Conservation (phyloP, 169 alveolate genomes). For the Plasmodium vivax region DNA sequence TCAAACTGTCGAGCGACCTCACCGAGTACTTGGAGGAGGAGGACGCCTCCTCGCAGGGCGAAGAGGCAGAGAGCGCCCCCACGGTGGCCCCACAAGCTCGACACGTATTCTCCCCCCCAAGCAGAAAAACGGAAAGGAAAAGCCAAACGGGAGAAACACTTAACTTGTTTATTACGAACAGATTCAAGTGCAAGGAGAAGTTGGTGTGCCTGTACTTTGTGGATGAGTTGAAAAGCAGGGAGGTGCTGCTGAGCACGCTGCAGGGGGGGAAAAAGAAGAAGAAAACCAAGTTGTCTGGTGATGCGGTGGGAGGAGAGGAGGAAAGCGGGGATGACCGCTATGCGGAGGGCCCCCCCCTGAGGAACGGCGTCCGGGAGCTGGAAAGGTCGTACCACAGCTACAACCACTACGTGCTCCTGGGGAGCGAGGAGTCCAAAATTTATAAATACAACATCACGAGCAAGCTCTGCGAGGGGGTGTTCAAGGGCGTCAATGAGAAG, state of each 20-base stretch:
- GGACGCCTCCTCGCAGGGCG: not conserved
- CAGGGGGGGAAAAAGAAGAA: not conserved
- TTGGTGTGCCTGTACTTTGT: constrained; percentile 28
- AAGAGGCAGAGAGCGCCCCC: not conserved
- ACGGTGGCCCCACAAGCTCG: not conserved
- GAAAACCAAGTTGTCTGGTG: constrained; percentile 5
- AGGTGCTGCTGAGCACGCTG: not conserved
- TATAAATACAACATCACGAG: constrained; percentile 31
- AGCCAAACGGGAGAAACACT: not conserved
- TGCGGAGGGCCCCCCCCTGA: not conserved
- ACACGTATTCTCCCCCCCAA: not conserved
- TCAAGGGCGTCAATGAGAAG: constrained; percentile 8
- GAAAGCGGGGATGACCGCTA: not conserved
- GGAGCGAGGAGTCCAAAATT: constrained; percentile 58
- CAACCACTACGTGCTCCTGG: constrained; percentile 47
- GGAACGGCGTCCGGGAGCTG: not conserved
- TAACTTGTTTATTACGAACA: constrained; percentile 18
- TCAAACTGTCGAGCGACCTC: constrained; percentile 2
- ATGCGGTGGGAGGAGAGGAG: too few relatives aligned
- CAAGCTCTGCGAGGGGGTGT: constrained; percentile 29
- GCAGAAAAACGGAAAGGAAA: not conserved
- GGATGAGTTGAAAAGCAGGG: constrained; percentile 6
- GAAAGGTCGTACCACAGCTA: constrained; percentile 37
- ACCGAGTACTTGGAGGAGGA: not conserved
- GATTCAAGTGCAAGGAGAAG: constrained; percentile 46